These are phyloP conservation scores for Daldinia sp. DNA, from an alignment of 2,329 filamentous ascomycete species.

Conservation along the genomic window DNA sequence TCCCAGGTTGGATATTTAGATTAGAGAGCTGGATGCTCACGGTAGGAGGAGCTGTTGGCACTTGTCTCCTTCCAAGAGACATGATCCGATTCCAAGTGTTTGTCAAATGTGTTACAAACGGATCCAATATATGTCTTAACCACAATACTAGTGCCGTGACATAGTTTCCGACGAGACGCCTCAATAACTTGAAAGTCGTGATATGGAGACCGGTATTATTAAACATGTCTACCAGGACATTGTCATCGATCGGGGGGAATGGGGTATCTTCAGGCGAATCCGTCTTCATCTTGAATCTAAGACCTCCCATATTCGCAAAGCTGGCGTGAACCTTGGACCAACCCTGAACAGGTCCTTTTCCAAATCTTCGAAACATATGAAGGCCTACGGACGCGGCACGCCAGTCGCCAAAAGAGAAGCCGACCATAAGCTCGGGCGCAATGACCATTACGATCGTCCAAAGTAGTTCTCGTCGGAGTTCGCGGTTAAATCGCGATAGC, in stretches of 20 bases:
- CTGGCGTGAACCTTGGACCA: not conserved
- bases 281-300: not conserved
- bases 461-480: not conserved
- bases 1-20: not conserved
- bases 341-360: not conserved
- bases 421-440: not conserved
- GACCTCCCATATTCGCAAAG: not conserved
- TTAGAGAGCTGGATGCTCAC: not conserved
- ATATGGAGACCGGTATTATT: not conserved
- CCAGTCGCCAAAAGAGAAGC: not conserved
- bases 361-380: not conserved
- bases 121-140: not conserved
- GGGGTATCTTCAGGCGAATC: not conserved
- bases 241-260: not conserved
- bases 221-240: not conserved
- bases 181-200: not conserved
- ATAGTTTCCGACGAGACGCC: not conserved
- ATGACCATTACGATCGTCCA: not conserved
- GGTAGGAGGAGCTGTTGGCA: not conserved
- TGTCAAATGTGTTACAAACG: not conserved
- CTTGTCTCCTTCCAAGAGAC: not conserved
- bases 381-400: not conserved
- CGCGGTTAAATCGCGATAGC: not conserved
- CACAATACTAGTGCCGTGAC: too few species aligned
- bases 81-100: not conserved